Evolutionary conservation across 805 yeast genomes (phyloP), one percentile per base, ranked within the genome.

Genomic region (Starmerella bombicola): DNA sequence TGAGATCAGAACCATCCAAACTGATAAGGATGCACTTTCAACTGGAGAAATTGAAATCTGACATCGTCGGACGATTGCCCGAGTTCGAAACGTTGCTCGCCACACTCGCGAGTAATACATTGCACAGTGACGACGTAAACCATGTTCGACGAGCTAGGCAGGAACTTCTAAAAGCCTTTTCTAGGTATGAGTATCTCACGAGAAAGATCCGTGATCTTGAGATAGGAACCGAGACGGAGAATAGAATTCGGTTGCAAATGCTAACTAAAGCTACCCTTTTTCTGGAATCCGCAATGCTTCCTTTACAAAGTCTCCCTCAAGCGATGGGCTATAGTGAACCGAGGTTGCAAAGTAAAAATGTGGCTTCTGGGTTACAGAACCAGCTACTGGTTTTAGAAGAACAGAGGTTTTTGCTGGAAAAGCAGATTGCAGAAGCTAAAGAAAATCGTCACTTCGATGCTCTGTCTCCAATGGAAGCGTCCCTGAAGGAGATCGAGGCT

Each of bases 301-400:
- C 74, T 4, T 62, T 82, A 50, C 78, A 81, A 50, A 67, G 68
- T 21, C 54, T 80, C 13, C 84, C 83, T 3, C 63, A 61, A 28
- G 36, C 48, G 2, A 23, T 38, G 45, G 46, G 43, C 58, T 43
- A 41, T 23, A 32, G 37, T 19, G 40, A 45, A 35, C 12, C 39
- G 17, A 19, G 17, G 19, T 5, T 6, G n/a, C 26, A 19, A 7
- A 38, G 33, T 36, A 61, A 52, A 53, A 55, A 32, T 40, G 48
- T 40, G 26, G 49, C 46, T 1, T 26, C 30, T 16, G 17, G 32
- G 28, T 43, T 49, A 17, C 54, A 52, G 38, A 48, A 84, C 49
- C 78, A 79, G 48, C 61, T 86, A 43, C 80, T 86, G 79, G 95
- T 88, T 9, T 61, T 84, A 54, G 78, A 78, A 45, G 97, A 86